Conservation (phyloP, 2,329 filamentous ascomycete species). For the Cladorrhinum sp. region DNA sequence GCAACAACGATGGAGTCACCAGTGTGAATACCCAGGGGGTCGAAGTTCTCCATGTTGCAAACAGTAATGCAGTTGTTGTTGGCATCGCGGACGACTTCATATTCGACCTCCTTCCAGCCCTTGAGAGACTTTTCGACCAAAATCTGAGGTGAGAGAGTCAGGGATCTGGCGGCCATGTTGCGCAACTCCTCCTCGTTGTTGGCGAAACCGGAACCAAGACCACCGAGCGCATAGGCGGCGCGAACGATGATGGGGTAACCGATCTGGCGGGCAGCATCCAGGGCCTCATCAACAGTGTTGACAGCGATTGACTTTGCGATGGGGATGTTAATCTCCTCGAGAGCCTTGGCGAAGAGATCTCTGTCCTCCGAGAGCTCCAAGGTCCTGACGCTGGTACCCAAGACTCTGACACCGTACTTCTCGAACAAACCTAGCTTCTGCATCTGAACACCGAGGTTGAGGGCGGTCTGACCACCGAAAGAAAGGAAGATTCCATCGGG, state of each 20-base stretch:
- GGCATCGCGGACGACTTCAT: conserved; percentile 95
- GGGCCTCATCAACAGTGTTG: conserved; percentile 83
- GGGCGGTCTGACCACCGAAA: conserved; percentile 94
- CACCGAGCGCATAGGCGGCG: conserved; percentile 92
- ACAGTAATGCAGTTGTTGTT: conserved; percentile 99
- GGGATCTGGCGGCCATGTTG: conserved; percentile 86
- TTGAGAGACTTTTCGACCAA: conserved; percentile 97
- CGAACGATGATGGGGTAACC: conserved; percentile 98
- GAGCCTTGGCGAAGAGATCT: conserved; percentile 90
- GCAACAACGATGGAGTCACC: conserved; percentile 98
- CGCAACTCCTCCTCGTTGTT: conserved; percentile 90
- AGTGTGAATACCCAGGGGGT: conserved; percentile 94
- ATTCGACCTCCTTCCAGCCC: conserved; percentile 99
- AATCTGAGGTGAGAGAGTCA: conserved; percentile 93
- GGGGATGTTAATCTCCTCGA: conserved; percentile 96
- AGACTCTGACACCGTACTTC: conserved; percentile 90
- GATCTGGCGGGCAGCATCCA: conserved; percentile 79
- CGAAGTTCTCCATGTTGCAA: conserved; percentile 99
- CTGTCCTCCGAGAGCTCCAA: conserved; percentile 93
- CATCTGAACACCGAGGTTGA: conserved; percentile 97
- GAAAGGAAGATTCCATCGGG: conserved; percentile 97
- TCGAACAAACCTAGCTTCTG: conserved; percentile 93
- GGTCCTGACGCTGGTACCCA: conserved; percentile 92
- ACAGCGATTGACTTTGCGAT: conserved; percentile 96
- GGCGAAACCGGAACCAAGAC: conserved; percentile 93